These are phyloP conservation scores for Acanthamoeba culbertsoni DNA, from an alignment of 208 protist species.

Conservation along the genomic window DNA sequence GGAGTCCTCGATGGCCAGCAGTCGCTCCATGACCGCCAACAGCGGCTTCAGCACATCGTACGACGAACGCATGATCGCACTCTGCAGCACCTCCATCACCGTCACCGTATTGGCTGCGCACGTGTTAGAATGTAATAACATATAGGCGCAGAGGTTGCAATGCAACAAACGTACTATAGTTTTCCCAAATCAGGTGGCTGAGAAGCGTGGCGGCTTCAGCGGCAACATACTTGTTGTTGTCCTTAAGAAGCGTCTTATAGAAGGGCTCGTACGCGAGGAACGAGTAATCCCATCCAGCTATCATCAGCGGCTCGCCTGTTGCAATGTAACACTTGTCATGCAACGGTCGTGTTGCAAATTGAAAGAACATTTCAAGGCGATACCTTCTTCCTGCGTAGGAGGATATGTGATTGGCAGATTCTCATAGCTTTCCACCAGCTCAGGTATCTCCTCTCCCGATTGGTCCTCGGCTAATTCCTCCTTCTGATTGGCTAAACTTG, in stretches of 20 bases:
- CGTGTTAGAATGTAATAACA: neutral
- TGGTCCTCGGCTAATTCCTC: too few species aligned
- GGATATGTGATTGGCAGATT: neutral
- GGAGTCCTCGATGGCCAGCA: neutral
- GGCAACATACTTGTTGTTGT: neutral
- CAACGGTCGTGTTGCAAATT: neutral
- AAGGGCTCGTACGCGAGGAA: slow-evolving; percentile 3
- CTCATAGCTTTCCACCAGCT: neutral
- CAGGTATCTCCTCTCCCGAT: neutral
- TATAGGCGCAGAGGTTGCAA: neutral
- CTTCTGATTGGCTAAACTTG: too few species aligned
- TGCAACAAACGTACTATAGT: neutral
- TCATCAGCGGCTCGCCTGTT: neutral
- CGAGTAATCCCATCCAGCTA: neutral
- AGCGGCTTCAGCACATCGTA: slow-evolving; percentile 32
- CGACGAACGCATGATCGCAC: neutral
- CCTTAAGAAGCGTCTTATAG: neutral
- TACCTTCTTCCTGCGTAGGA: neutral
- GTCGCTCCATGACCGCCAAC: neutral
- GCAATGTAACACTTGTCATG: neutral
- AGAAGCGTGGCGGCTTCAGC: neutral
- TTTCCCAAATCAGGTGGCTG: neutral
- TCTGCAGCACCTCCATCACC: neutral
- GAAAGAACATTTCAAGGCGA: neutral
- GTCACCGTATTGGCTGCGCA: neutral